Evolutionary conservation across 306 rosid species (phyloP).

Genomic region (Cucumis hystrix): DNA sequence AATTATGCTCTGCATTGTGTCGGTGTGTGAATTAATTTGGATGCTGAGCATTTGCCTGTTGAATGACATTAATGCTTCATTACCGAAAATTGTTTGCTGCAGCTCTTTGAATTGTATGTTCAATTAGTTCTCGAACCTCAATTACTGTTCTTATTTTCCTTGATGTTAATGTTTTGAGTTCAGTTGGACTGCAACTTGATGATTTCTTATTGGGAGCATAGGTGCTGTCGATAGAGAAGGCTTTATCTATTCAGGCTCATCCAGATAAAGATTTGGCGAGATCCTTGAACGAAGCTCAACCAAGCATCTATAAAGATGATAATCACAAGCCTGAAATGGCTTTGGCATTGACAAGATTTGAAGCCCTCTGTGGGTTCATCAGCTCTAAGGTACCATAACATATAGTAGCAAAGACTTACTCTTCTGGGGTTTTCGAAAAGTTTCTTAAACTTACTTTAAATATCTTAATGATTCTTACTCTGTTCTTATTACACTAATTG

Average conservation of each 20-base stretch:
- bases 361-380: slow-evolving; percentile 30
- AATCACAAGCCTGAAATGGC: slow-evolving; percentile 39
- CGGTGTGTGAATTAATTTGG: not conserved
- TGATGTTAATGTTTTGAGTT: not conserved
- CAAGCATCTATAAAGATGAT: slow-evolving; percentile 20
- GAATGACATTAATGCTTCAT: not conserved
- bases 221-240: slow-evolving; percentile 27
- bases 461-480: not conserved
- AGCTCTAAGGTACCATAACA: slow-evolving; percentile 16
- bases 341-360: slow-evolving; percentile 25
- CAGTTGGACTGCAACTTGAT: slow-evolving; percentile 5
- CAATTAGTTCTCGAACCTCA: not conserved
- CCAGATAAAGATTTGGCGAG: slow-evolving; percentile 29
- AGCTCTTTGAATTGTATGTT: not conserved
- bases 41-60: not conserved
- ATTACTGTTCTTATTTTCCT: not conserved
- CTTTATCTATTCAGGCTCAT: slow-evolving; percentile 30
- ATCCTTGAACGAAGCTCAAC: slow-evolving; percentile 20
- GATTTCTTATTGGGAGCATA: slow-evolving; percentile 8
- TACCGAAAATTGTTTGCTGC: not conserved
- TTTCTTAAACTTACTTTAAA: not conserved
- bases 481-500: not conserved
- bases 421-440: not conserved
- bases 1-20: not conserved
- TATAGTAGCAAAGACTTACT: not conserved